Conservation (phyloP, 2,329 filamentous ascomycete genomes). For the Xylaria sp. region DNA sequence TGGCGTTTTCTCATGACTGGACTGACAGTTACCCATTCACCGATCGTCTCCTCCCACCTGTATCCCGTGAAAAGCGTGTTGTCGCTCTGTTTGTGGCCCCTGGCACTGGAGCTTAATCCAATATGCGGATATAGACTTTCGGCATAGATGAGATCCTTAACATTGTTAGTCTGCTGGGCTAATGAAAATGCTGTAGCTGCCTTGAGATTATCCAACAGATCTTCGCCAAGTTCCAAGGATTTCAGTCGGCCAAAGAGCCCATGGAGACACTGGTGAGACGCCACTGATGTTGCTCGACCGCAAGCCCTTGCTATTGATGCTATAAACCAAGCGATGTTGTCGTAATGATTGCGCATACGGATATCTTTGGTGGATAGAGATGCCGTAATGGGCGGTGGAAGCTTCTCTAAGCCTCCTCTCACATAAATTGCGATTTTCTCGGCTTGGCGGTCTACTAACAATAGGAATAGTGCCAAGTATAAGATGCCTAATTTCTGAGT, state of each 20-base stretch:
- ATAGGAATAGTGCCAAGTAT: constrained; percentile 45
- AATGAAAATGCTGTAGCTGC: constrained; percentile 62
- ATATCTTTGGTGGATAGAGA: constrained; percentile 31
- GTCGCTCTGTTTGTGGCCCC: constrained; percentile 10
- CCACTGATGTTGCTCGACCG: constrained; percentile 44
- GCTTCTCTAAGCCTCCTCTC: constrained; percentile 36
- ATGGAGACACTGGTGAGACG: constrained; percentile 47
- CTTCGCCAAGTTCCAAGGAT: constrained; percentile 48
- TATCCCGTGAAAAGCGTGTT: constrained; percentile 50
- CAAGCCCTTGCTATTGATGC: constrained; percentile 48
- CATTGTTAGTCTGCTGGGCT: constrained; percentile 63
- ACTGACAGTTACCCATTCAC: constrained; percentile 65
- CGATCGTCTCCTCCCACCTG: constrained; percentile 67
- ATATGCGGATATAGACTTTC: constrained; percentile 53
- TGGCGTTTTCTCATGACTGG: constrained; percentile 50
- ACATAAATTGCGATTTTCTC: constrained; percentile 32
- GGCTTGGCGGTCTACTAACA: constrained; percentile 35
- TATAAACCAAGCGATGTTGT: constrained; percentile 46
- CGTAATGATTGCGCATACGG: constrained; percentile 41
- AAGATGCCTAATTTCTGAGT: constrained; percentile 39
- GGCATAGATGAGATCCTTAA: constrained; percentile 65
- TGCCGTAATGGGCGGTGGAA: constrained; percentile 31
- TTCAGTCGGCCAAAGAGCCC: constrained; percentile 56
- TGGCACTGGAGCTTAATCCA: constrained; percentile 14
- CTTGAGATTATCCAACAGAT: constrained; percentile 54